Conservation (phyloP, 495 filamentous ascomycete genomes). For the Penicillium flavigenum region DNA sequence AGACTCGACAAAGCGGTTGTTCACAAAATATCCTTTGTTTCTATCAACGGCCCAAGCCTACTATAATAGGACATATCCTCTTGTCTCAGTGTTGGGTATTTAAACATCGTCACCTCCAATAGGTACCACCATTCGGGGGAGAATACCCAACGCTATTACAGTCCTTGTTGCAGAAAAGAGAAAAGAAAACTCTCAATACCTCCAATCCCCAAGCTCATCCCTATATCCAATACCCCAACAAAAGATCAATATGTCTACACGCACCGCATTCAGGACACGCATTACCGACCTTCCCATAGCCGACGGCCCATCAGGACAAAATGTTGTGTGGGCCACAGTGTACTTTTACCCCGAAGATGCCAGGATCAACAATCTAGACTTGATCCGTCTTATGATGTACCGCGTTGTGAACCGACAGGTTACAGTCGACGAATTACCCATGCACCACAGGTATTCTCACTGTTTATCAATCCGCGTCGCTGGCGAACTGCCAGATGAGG, state of each 20-base stretch:
- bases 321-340: constrained; percentile 1
- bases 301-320: background rate
- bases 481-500: background rate
- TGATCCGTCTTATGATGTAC: background rate
- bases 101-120: background rate
- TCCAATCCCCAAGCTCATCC: background rate
- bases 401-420: constrained; percentile 1
- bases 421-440: background rate
- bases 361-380: background rate
- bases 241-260: background rate
- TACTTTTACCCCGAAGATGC: constrained; percentile 3
- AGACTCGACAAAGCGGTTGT: background rate
- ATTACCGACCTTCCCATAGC: background rate
- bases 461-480: background rate
- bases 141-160: background rate
- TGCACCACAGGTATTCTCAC: background rate
- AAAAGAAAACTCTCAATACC: background rate
- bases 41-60: background rate
- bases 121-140: background rate
- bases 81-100: background rate
- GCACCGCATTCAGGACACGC: background rate
- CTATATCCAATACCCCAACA: background rate
- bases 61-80: background rate
- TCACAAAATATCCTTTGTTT: background rate
- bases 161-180: background rate